phyloP scores from a whole-genome alignment of 768 basidiomycete species.

The Sarcodon sp. region DNA sequence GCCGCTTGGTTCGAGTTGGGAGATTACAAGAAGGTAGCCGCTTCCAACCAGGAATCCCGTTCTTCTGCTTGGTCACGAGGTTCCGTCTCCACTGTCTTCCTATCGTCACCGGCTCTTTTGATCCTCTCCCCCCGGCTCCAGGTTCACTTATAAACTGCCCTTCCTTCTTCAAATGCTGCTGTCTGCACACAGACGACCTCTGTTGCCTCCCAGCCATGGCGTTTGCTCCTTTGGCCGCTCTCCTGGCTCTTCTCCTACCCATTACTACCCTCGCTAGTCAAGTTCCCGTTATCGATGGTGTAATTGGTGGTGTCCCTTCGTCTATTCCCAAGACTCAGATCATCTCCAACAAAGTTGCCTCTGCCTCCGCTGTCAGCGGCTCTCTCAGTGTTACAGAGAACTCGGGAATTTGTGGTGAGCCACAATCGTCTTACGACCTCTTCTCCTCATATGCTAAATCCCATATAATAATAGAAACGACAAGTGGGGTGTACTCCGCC shows the following conservation, averaged over 20 bases:
- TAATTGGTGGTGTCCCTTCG: constrained; percentile 31
- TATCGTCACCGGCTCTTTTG: too few relatives aligned
- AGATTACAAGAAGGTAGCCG: too few relatives aligned
- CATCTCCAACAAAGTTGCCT: neutral
- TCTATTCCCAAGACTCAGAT: neutral
- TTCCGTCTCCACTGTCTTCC: too few relatives aligned
- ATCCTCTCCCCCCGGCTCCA: too few relatives aligned
- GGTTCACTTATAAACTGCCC: too few relatives aligned
- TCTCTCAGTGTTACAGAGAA: constrained; percentile 43
- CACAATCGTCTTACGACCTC: neutral
- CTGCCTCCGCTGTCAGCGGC: constrained; percentile 1
- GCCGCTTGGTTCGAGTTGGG: too few relatives aligned
- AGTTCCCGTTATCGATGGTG: constrained; percentile 35
- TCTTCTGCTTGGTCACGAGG: too few relatives aligned
- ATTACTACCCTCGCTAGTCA: constrained; percentile 19
- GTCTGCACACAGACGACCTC: too few relatives aligned
- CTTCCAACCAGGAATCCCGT: too few relatives aligned
- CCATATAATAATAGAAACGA: constrained; percentile 27
- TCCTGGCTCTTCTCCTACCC: constrained; percentile 8
- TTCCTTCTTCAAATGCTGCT: too few relatives aligned
- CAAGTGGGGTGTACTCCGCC: constrained; percentile 45
- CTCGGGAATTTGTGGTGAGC: constrained; percentile 44
- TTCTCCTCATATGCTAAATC: neutral
- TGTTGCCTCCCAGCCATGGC: too few relatives aligned
- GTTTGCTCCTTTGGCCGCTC: neutral